Conservation (phyloP, 768 basidiomycete genomes). For the Cyclocybe aegerita region DNA sequence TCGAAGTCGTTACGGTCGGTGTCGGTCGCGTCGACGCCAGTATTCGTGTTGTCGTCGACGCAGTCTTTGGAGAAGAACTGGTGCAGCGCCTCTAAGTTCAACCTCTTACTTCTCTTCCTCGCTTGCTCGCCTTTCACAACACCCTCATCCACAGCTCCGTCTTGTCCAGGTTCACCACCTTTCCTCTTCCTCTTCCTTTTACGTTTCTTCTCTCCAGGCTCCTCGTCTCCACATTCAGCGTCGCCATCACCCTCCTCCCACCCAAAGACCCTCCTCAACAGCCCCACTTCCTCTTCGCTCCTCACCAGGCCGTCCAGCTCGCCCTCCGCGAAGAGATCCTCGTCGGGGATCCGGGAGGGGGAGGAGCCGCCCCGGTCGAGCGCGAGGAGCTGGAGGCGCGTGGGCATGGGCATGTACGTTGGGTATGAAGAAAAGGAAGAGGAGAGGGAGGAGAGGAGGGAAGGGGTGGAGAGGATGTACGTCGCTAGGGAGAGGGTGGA, state of each 20-base stretch:
- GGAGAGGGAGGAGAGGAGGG: no score
- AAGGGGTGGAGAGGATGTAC: constrained; percentile 53
- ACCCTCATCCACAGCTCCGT: no score
- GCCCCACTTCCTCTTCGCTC: constrained; percentile 47
- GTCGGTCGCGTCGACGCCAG: no score
- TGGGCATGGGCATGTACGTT: constrained; percentile 30
- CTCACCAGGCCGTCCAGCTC: constrained; percentile 67
- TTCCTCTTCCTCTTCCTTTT: background rate
- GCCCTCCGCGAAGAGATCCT: constrained; percentile 69
- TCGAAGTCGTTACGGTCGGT: no score
- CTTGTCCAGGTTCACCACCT: no score
- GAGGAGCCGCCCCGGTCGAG: constrained; percentile 56
- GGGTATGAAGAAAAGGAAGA: no score
- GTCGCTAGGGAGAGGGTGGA: constrained; percentile 38
- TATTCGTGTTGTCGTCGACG: no score
- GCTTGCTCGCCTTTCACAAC: no score
- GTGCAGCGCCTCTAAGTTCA: no score
- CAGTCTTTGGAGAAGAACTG: no score
- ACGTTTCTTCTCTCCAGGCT: background rate
- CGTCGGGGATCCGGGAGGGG: constrained; percentile 53
- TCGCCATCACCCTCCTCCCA: constrained; percentile 27
- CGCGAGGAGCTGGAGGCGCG: constrained; percentile 66
- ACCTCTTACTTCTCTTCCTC: no score
- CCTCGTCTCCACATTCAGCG: constrained; percentile 4
- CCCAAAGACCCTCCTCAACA: constrained; percentile 34